Evolutionary conservation across 306 rosid genomes (phyloP), one percentile per base, ranked within the genome.

Genomic region (Cucurbita argyrosperma): DNA sequence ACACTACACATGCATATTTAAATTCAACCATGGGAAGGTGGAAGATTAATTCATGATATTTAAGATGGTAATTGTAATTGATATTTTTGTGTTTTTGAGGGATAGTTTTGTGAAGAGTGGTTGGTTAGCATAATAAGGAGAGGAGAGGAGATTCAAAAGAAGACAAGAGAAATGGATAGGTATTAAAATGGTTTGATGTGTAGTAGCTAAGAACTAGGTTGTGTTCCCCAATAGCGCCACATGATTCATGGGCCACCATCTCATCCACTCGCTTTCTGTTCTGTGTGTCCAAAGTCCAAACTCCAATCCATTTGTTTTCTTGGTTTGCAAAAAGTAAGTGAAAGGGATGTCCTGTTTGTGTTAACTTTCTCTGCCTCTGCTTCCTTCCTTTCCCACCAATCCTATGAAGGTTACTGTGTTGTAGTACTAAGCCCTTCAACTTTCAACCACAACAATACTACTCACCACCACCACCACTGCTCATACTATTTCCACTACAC

Each of bases 181-280:
- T 5, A 65, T 43, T 10, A 5, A 67, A 50, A 67, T 21, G 14
- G 5, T 21, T 65, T 43, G 12, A 23, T 8, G 16, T 40, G 37
- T n/a, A 65, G 71, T n/a, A 65, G 71, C 49, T 30, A 30, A 30
- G 21, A 55, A 54, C 4, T 40, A 54, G 76, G 50, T 47, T 14
- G 30, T 81, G 88, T 68, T 80, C 77, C 89, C 89, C 79, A 77
- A 56, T 80, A 52, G 43, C 46, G 46, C 19, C 74, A 78, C 85
- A 83, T 14, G 10, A 45, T 50, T 73, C 40, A 76, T 76, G 83
- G 85, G 81, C 30, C 77, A 68, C 55, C n/a, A 39, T 6, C 56
- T 6, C 56, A 50, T 8, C 39, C 55, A 40, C 71, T 43, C 53
- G 16, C 71, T 65, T 65, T 65, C 30, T 62, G 69, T 65, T 65